phyloP scores from a whole-genome alignment of 2,329 filamentous ascomycete genomes.

The Phoma sp. region DNA sequence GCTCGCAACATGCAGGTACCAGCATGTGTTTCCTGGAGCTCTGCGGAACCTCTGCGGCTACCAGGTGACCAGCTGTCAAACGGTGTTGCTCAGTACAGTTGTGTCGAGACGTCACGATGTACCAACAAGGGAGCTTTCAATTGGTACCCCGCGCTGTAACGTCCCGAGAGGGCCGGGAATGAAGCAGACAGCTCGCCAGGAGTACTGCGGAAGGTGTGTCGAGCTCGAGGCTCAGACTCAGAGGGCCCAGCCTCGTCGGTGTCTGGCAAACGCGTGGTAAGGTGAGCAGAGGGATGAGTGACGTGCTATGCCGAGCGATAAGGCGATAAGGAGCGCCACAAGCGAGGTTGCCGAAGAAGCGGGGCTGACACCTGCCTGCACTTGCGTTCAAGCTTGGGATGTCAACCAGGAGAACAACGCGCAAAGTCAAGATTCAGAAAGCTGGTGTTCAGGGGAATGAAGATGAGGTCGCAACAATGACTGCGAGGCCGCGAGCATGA shows the following conservation, averaged over 20 bases:
- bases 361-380: constrained; percentile 20
- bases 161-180: neutral
- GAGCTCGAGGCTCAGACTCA: constrained; percentile 4
- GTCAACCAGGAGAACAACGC: too few species aligned
- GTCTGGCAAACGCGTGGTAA: constrained; percentile 15
- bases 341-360: constrained; percentile 19
- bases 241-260: constrained; percentile 12
- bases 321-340: constrained; percentile 36
- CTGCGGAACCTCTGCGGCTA: neutral
- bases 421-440: too few species aligned
- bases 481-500: too few species aligned
- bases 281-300: constrained; percentile 25
- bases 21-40: neutral
- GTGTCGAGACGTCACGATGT: constrained; percentile 10
- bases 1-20: neutral
- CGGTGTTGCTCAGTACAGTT: neutral
- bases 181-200: constrained; percentile 7
- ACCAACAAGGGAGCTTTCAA: constrained; percentile 4
- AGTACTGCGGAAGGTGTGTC: neutral
- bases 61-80: neutral
- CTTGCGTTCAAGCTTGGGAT: too few species aligned
- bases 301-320: constrained; percentile 33
- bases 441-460: neutral
- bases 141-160: constrained; percentile 2
- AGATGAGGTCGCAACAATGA: too few species aligned